These are phyloP conservation scores for Pseudogymnoascus sp. DNA, from an alignment of 2,329 filamentous ascomycete genomes.

Conservation along the genomic window DNA sequence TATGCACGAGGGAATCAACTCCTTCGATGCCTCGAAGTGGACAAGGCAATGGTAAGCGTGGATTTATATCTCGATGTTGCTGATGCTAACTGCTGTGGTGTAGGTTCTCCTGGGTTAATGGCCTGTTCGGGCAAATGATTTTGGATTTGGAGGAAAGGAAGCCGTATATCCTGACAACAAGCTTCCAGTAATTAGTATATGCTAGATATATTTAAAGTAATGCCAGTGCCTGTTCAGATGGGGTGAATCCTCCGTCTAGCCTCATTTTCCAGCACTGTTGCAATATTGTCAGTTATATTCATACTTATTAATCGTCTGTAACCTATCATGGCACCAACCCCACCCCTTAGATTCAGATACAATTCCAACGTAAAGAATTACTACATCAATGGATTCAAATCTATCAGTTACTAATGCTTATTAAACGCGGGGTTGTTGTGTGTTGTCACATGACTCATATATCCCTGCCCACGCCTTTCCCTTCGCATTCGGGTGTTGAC, in stretches of 20 bases:
- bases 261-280: not conserved
- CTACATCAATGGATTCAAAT: not conserved
- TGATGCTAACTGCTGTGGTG: not conserved
- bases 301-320: not conserved
- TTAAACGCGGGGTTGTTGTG: not conserved
- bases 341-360: not conserved
- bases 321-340: not conserved
- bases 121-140: conserved; percentile 77
- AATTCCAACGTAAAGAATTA: not conserved
- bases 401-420: not conserved
- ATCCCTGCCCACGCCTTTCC: not conserved
- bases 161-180: conserved; percentile 52
- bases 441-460: conserved; percentile 9
- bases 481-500: not conserved
- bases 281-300: not conserved
- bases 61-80: not conserved
- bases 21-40: conserved; percentile 35
- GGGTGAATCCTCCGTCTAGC: not conserved
- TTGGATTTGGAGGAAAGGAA: conserved; percentile 68
- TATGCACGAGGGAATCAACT: conserved; percentile 43
- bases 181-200: conserved; percentile 36
- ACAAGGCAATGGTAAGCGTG: conserved; percentile 36
- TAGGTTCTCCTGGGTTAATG: conserved; percentile 76
- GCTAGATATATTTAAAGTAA: not conserved
- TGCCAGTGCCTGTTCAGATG: not conserved